phyloP scores from a whole-genome alignment of 208 protist species.

The Acanthamoeba comandoni region DNA sequence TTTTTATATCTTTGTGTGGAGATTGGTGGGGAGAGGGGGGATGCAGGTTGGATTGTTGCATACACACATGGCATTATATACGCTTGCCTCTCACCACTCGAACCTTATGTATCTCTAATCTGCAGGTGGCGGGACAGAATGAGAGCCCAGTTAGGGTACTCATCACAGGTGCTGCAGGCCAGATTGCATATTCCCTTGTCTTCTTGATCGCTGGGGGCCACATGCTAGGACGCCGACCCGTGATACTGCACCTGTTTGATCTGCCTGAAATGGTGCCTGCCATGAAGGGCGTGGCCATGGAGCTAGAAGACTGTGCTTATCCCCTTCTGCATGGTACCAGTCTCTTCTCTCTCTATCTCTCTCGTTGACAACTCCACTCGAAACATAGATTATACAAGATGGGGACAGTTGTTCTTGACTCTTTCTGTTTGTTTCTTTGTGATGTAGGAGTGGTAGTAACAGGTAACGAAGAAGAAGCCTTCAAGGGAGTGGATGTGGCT shows the following conservation, averaged over 20 bases:
- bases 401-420: background rate
- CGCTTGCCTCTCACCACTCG: too few species aligned
- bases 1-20: too few species aligned
- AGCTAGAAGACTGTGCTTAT: conserved; percentile 88
- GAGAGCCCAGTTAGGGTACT: conserved; percentile 64
- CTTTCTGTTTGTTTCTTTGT: conserved; percentile 32
- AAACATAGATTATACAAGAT: background rate
- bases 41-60: too few species aligned
- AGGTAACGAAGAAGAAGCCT: conserved; percentile 83
- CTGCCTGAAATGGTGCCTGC: conserved; percentile 78
- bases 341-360: background rate
- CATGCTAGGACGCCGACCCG: conserved; percentile 71
- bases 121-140: background rate
- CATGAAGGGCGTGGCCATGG: conserved; percentile 88
- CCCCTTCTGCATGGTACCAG: conserved; percentile 81
- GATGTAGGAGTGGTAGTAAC: conserved; percentile 81
- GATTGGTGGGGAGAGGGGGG: too few species aligned
- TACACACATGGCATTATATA: too few species aligned
- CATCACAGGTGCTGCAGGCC: conserved; percentile 88
- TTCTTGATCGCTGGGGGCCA: conserved; percentile 69
- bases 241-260: conserved; percentile 90
- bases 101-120: too few species aligned
- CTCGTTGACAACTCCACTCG: background rate
- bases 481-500: conserved; percentile 84
- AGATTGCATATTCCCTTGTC: conserved; percentile 88